Conservation (phyloP, 2,329 filamentous ascomycete genomes). For the Aphanocladium album region DNA sequence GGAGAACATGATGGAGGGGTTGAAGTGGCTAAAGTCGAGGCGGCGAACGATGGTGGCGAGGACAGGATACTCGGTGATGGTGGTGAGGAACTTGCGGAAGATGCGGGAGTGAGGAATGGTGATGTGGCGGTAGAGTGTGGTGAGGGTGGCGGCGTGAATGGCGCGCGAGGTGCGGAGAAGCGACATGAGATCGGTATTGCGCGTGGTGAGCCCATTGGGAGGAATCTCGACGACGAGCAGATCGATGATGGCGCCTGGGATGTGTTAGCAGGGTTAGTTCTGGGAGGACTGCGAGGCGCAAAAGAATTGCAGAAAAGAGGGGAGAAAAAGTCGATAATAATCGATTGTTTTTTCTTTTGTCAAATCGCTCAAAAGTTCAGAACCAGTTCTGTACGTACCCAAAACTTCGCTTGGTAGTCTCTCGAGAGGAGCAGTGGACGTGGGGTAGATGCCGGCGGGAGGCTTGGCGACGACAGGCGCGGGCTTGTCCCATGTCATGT, state of each 20-base stretch:
- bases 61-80: slow-evolving; percentile 60
- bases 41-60: slow-evolving; percentile 72
- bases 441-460: slow-evolving; percentile 24
- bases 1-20: slow-evolving; percentile 69
- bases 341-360: not conserved
- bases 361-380: no score
- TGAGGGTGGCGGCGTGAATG: slow-evolving; percentile 66
- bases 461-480: slow-evolving; percentile 29
- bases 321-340: not conserved
- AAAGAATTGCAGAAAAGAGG: not conserved
- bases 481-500: slow-evolving; percentile 49
- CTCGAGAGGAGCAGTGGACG: slow-evolving; percentile 58
- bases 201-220: slow-evolving; percentile 66
- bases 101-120: slow-evolving; percentile 79
- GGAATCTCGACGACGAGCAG: slow-evolving; percentile 68
- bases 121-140: slow-evolving; percentile 72
- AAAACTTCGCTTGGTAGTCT: slow-evolving; percentile 65
- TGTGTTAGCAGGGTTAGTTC: slow-evolving; percentile 3
- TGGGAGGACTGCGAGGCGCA: no score
- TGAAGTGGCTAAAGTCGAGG: slow-evolving; percentile 82
- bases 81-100: slow-evolving; percentile 74
- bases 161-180: slow-evolving; percentile 71
- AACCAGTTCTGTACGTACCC: no score
- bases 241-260: slow-evolving; percentile 65
- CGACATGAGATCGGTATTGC: slow-evolving; percentile 73